phyloP scores from a whole-genome alignment of 1,139 yeast species.

The Spencermartinsiella ligniputridi region DNA sequence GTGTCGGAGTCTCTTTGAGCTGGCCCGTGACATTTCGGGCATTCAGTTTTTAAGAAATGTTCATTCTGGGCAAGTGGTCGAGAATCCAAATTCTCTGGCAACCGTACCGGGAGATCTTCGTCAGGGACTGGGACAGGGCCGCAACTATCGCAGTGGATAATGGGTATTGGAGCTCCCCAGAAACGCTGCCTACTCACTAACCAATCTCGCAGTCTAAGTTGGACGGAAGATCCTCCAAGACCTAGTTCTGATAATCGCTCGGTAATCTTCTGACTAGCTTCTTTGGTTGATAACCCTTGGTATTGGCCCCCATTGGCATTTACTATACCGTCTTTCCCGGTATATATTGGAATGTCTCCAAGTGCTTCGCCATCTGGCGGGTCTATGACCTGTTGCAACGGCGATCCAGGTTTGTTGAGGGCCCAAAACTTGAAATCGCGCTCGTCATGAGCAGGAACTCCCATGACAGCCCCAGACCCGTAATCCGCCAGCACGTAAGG shows the following conservation, averaged over 20 bases:
- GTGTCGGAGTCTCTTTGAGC: conserved; percentile 94
- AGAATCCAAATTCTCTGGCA: conserved; percentile 66
- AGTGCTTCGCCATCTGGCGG: conserved; percentile 27
- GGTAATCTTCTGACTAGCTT: conserved; percentile 52
- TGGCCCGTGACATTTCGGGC: conserved; percentile 73
- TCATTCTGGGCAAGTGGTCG: conserved; percentile 66
- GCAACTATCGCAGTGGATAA: conserved; percentile 77
- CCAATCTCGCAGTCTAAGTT: conserved; percentile 83
- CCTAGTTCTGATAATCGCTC: conserved; percentile 37
- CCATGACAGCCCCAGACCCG: conserved; percentile 96
- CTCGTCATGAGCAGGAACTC: conserved; percentile 90
- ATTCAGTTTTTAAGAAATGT: conserved; percentile 66
- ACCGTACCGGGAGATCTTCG: conserved; percentile 69
- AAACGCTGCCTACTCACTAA: conserved; percentile 87
- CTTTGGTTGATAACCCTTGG: conserved; percentile 44
- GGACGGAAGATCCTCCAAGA: conserved; percentile 48
- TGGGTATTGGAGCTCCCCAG: conserved; percentile 99
- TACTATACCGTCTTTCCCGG: conserved; percentile 50
- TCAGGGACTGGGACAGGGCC: conserved; percentile 93
- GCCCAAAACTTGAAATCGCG: conserved; percentile 82
- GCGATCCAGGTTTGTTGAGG: conserved; percentile 48
- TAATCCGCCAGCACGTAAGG: conserved; percentile 82
- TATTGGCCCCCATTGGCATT: conserved; percentile 48
- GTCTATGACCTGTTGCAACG: conserved; percentile 44
- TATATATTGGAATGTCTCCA: conserved; percentile 40